These are phyloP conservation scores for Diplodia corticola DNA, from an alignment of 2,329 filamentous ascomycete species.

Conservation along the genomic window DNA sequence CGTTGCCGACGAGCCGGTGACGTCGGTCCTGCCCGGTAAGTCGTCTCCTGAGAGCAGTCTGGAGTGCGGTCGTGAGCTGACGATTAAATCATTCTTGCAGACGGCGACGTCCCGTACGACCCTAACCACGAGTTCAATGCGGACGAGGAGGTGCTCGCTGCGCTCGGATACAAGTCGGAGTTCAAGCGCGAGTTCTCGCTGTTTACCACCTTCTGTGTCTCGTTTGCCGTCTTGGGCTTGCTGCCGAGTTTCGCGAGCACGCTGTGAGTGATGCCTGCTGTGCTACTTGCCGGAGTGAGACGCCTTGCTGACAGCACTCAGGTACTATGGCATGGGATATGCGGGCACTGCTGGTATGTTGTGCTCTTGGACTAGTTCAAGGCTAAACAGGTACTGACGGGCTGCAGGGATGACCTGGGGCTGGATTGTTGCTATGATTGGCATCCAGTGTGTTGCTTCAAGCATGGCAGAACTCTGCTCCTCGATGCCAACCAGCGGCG, in stretches of 20 bases:
- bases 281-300: not conserved
- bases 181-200: slow-evolving; percentile 71
- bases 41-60: not conserved
- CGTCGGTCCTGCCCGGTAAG: slow-evolving; percentile 48
- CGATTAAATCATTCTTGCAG: slow-evolving; percentile 15
- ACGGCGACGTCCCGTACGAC: slow-evolving; percentile 52
- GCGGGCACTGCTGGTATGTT: slow-evolving; percentile 43
- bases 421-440: slow-evolving; percentile 71
- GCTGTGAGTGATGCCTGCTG: slow-evolving; percentile 36
- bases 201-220: slow-evolving; percentile 74
- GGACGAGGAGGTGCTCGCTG: slow-evolving; percentile 63
- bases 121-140: slow-evolving; percentile 47
- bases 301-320: not conserved
- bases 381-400: slow-evolving; percentile 22
- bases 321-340: slow-evolving; percentile 64
- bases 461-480: slow-evolving; percentile 68
- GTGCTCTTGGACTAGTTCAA: not conserved
- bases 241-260: slow-evolving; percentile 72
- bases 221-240: slow-evolving; percentile 70
- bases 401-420: slow-evolving; percentile 70
- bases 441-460: slow-evolving; percentile 69
- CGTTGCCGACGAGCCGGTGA: slow-evolving; percentile 54
- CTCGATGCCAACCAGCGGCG: slow-evolving; percentile 70
- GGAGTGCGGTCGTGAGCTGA: not conserved
- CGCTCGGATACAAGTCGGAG: slow-evolving; percentile 63